Evolutionary conservation across 352 stramenopile genomes (phyloP), one percentile per base, ranked within the genome.

Genomic region (Phytophthora aleatoria): DNA sequence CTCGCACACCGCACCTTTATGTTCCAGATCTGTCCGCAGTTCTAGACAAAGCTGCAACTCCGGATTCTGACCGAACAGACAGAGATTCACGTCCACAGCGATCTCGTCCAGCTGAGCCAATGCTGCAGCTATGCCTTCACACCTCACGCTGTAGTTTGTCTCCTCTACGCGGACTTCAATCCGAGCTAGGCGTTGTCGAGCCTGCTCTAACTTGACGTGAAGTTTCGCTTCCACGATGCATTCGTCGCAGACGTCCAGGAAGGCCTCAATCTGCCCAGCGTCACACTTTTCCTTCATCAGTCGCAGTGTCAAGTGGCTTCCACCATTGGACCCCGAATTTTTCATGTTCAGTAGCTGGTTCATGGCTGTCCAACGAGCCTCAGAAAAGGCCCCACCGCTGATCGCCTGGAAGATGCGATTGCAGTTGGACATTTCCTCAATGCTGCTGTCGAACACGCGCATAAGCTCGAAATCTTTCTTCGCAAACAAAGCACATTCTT

Each of bases 381-480:
- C 64, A 0, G 67, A 71, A 20, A 91, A 87, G 2, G 65, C 54
- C 0, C 71, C 67, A 35, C 74, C 64, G 10, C 66, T 77, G 11
- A 85, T 67, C 1, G 78, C 82, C 53, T 87, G 71, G 20, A 91
- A 84, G 38, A 89, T 60, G 3, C 70, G 66, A 38, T 73, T 88
- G 30, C 75, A 68, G 15, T 50, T 71, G 5, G 71, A 51, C 64
- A 83, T 81, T 39, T 74, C 53, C 24, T 89, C 73, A 10, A 91
- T 79, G 9, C 70, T 79, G 7, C 26, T 26, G 12, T 76, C 52
- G 11, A 91, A 81, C 5, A 50, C 51, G 16, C 60, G 38, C 12
- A 80, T 65, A 6, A 91, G 50, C 13, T 64, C 24, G 0, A 76
- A 47, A 35, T 89, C 80, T 12, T 71, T 70, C n/a, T 26, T 74